Base-by-base conservation (phyloP, 495 filamentous ascomycete genomes). In the Podospora comata region DNA sequence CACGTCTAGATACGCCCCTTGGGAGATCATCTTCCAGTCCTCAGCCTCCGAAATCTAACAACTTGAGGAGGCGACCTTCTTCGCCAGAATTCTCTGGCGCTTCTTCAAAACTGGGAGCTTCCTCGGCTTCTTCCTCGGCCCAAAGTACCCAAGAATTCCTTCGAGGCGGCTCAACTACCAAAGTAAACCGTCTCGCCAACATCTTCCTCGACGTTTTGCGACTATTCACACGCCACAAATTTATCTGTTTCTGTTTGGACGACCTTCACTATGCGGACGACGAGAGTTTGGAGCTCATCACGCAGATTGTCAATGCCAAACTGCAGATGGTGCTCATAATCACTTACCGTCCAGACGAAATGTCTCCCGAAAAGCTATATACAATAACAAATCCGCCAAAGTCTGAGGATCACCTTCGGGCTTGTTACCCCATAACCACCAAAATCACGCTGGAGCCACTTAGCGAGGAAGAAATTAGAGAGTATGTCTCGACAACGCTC, bases 231-330 rank as follows among this genome's bases (percentile, higher is more conserved):
- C 84, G 88, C 4, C 88, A 89, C 70, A 92, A 90, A 71, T 86
- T 96, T 73, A 92, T 96, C 48, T 92, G 90, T 72, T 85, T 96
- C 53, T 92, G 88, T 70, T 78, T 96, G 5, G 93, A 97, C 73
- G 93, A 97, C 74, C 80, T 96, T 19, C 92, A 96, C 71, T 92
- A 90, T 74, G 91, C 92, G 19, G 93, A 97, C 72, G 87, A 91
- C 59, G 93, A 97, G 72, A 93, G 90, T 4, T 78, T 92, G 53
- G 91, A 96, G 60, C 79, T 96, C 67, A 87, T 96, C 27, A 83
- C 86, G 64, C 88, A 90, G 70, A 90, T 96, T 55, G 85, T 96
- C 19, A 79, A 80, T 57, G 85, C 88, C 4, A 88, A 88, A 71
- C 83, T 96, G 28, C 91, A 90, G 5, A 90, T 95, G 75, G 85